Evolutionary conservation across 306 rosid species (phyloP).

Genomic region (Castanea sativa): DNA sequence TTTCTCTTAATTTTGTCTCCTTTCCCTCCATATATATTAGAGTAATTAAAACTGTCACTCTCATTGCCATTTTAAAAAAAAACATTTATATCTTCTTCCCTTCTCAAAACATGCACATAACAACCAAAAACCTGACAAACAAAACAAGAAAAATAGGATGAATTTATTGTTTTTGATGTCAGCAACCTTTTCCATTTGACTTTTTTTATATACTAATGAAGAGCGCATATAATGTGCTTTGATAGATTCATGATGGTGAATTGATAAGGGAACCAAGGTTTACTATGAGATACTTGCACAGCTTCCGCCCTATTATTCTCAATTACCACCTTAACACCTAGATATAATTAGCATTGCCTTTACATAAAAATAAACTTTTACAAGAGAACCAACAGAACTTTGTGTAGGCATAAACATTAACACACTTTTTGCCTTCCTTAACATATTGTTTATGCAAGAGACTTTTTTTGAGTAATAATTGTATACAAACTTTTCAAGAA

Average conservation of each 20-base stretch:
- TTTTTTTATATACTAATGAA: constrained; percentile 15
- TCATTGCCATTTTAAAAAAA: not conserved
- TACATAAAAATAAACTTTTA: not conserved
- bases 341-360: not conserved
- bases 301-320: not conserved
- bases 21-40: no score
- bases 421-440: not conserved
- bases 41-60: no score
- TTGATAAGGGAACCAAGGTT: not conserved
- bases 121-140: not conserved
- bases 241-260: not conserved
- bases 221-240: constrained; percentile 14
- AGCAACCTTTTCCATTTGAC: not conserved
- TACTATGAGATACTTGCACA: not conserved
- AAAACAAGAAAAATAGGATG: not conserved
- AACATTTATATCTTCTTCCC: not conserved
- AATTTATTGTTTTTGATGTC: not conserved
- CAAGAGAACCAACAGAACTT: not conserved
- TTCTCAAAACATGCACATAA: not conserved
- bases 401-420: not conserved
- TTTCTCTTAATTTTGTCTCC: no score
- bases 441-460: not conserved
- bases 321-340: not conserved
- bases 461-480: constrained; percentile 3
- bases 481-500: constrained; percentile 18